Conservation (phyloP, 2,329 filamentous ascomycete species). For the Ilyonectria sp. region DNA sequence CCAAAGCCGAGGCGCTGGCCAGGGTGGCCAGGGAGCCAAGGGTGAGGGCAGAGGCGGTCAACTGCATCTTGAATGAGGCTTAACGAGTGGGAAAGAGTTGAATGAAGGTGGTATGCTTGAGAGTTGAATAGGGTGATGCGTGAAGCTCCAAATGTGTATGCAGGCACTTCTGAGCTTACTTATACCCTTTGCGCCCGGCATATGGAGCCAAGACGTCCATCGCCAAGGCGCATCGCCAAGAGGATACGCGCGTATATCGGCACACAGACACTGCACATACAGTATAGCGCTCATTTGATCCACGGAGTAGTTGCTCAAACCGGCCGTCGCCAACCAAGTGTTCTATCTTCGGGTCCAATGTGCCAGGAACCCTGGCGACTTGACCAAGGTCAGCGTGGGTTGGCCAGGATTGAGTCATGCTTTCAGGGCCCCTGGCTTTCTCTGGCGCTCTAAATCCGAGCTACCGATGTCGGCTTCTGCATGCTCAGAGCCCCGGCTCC, state of each 20-base stretch:
- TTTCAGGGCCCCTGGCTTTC: neutral
- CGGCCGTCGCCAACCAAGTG: conserved; percentile 2
- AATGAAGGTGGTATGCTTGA: conserved; percentile 1
- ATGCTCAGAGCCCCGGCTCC: conserved; percentile 9
- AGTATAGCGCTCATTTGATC: conserved; percentile 4
- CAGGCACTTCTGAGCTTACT: conserved; percentile 36
- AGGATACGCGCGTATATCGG: conserved; percentile 11
- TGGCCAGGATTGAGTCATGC: conserved; percentile 9
- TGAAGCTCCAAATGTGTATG: conserved; percentile 24
- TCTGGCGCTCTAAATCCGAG: conserved; percentile 1
- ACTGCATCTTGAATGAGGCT: conserved; percentile 47
- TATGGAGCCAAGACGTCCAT: neutral
- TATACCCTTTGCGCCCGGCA: conserved; percentile 35
- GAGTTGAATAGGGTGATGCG: conserved; percentile 20
- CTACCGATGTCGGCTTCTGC: conserved; percentile 34
- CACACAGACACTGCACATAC: conserved; percentile 1
- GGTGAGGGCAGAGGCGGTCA: conserved; percentile 45
- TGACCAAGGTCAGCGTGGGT: neutral
- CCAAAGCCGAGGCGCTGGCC: conserved; percentile 35
- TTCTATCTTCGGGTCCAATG: neutral
- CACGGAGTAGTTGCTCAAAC: conserved; percentile 17
- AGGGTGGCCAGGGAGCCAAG: conserved; percentile 50
- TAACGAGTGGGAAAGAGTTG: conserved; percentile 30
- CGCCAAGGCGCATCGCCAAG: conserved; percentile 2
- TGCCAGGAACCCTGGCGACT: neutral